Evolutionary conservation across 1,284 basidiomycete species (phyloP).

Genomic region (Amylostereum areolatum): DNA sequence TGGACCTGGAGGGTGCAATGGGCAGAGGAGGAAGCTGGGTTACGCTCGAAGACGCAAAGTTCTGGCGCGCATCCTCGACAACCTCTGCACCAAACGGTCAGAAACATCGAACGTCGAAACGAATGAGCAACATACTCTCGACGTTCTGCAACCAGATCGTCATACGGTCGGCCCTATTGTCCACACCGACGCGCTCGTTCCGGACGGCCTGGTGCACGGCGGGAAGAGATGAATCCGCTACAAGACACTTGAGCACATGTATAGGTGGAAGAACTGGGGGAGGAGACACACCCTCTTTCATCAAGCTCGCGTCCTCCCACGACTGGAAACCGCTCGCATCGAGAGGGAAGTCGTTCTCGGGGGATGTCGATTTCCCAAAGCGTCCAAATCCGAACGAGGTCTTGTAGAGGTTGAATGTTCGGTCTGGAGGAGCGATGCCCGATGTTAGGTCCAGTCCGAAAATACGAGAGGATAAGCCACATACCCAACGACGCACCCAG

Average conservation of each 20-base stretch:
- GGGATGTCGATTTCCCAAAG: background rate
- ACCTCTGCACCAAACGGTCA: constrained; percentile 44
- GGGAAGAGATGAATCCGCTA: constrained; percentile 43
- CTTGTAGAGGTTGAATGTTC: background rate
- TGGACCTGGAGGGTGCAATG: constrained; percentile 47
- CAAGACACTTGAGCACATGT: background rate
- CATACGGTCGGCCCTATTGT: constrained; percentile 60
- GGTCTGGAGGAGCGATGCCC: constrained; percentile 8
- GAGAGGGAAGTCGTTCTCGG: background rate
- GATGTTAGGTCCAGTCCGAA: background rate
- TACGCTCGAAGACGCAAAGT: constrained; percentile 50
- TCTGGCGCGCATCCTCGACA: constrained; percentile 68
- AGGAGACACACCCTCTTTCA: constrained; percentile 32
- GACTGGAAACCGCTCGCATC: constrained; percentile 33
- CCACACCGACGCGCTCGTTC: constrained; percentile 43
- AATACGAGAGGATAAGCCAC: too few species aligned
- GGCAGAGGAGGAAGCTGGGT: constrained; percentile 54
- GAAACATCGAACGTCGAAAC: constrained; percentile 5
- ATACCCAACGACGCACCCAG: constrained; percentile 43
- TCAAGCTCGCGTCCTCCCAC: constrained; percentile 42
- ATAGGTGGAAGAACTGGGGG: background rate
- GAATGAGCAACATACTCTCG: constrained; percentile 51
- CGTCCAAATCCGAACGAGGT: constrained; percentile 1
- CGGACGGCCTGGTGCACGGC: constrained; percentile 44
- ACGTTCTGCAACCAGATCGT: constrained; percentile 72